phyloP scores from a whole-genome alignment of 2,329 filamentous ascomycete species.

The Aspergillus fumigatus region DNA sequence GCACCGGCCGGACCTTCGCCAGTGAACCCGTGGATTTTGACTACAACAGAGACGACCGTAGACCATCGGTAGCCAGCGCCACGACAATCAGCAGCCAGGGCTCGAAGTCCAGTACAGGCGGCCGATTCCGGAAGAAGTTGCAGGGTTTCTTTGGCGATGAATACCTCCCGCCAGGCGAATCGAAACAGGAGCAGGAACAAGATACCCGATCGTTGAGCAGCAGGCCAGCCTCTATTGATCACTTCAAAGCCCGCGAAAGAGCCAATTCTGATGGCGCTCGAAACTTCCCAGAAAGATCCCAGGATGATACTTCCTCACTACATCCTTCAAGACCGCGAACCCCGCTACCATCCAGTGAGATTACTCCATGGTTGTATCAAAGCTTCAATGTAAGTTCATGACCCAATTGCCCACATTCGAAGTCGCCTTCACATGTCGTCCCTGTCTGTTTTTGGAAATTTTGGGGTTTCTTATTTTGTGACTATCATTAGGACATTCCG shows the following conservation, averaged over 20 bases:
- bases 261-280: slow-evolving; percentile 77
- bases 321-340: slow-evolving; percentile 73
- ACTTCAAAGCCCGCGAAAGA: slow-evolving; percentile 62
- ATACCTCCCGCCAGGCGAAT: slow-evolving; percentile 60
- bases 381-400: slow-evolving; percentile 63
- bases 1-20: slow-evolving; percentile 47
- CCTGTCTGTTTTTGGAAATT: background rate
- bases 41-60: slow-evolving; percentile 66
- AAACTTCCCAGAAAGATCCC: slow-evolving; percentile 41
- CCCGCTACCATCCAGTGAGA: slow-evolving; percentile 83
- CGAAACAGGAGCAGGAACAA: slow-evolving; percentile 64
- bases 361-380: slow-evolving; percentile 96
- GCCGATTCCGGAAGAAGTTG: slow-evolving; percentile 71
- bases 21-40: slow-evolving; percentile 60
- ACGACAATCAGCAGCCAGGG: slow-evolving; percentile 82
- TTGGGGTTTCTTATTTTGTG: background rate
- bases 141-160: slow-evolving; percentile 93
- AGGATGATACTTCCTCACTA: slow-evolving; percentile 62
- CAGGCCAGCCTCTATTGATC: slow-evolving; percentile 40
- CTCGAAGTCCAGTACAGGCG: slow-evolving; percentile 67
- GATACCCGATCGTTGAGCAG: slow-evolving; percentile 47
- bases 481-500: slow-evolving; percentile 59
- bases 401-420: background rate
- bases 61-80: slow-evolving; percentile 83
- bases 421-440: background rate